A percentile compares a stretch with the other conserved stretches of the same genome.
phyloP scores from a whole-genome alignment of 129 eudicot species.

The Arctium lappa region DNA sequence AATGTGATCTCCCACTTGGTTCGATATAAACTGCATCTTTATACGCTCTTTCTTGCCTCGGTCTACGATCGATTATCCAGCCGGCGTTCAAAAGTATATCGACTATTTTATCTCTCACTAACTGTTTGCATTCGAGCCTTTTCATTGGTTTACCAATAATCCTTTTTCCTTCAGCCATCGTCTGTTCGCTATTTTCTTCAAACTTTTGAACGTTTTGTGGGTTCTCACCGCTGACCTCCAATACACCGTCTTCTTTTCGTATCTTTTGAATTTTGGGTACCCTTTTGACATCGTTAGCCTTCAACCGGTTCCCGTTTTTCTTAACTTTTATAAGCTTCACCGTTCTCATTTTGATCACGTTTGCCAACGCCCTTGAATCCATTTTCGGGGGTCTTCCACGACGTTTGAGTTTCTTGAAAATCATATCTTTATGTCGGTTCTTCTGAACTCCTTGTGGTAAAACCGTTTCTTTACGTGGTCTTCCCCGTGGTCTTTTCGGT shows the following conservation, averaged over 20 bases:
- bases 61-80: constrained; percentile 67
- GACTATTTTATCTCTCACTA: constrained; percentile 53
- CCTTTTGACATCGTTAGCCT: background rate
- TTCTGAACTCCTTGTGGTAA: background rate
- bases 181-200: constrained; percentile 9
- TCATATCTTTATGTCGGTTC: background rate
- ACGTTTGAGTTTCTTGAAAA: constrained; percentile 25
- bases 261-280: background rate
- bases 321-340: background rate
- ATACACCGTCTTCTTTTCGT: background rate
- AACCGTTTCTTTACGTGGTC: constrained; percentile 13
- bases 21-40: constrained; percentile 66
- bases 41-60: constrained; percentile 47
- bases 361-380: constrained; percentile 20
- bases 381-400: constrained; percentile 30
- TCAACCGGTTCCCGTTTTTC: background rate
- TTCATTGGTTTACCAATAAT: constrained; percentile 17
- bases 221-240: constrained; percentile 6
- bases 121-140: constrained; percentile 36
- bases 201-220: constrained; percentile 5
- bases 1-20: constrained; percentile 48
- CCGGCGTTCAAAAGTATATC: constrained; percentile 61
- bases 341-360: constrained; percentile 16
- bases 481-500: constrained; percentile 1
- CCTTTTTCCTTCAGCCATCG: constrained; percentile 9